phyloP scores from a whole-genome alignment of 768 basidiomycete species.

The Pholiota conissans region DNA sequence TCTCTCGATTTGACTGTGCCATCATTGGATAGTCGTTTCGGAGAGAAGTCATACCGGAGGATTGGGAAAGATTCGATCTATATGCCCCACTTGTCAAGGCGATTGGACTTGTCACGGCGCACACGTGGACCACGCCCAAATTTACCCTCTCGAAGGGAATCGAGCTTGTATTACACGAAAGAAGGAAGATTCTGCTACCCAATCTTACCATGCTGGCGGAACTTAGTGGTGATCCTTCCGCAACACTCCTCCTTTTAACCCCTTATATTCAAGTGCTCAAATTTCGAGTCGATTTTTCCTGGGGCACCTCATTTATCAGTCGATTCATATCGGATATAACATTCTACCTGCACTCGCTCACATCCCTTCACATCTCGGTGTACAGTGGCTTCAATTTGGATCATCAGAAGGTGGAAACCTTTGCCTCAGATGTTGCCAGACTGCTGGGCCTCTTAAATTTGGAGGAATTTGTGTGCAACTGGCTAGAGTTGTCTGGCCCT shows the following conservation, averaged over 20 bases:
- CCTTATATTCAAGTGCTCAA: background rate
- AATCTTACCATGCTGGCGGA: background rate
- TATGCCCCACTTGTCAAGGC: constrained; percentile 8
- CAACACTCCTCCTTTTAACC: background rate
- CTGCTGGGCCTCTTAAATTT: background rate
- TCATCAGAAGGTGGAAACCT: background rate
- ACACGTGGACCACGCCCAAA: background rate
- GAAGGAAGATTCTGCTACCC: background rate
- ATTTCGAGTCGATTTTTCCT: background rate
- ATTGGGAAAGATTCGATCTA: constrained; percentile 13
- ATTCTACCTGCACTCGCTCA: too few species aligned
- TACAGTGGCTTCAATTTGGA: background rate
- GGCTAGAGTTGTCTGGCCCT: constrained; percentile 1
- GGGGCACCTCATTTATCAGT: too few species aligned
- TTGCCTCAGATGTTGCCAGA: background rate
- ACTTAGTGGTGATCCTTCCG: background rate
- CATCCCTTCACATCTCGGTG: background rate
- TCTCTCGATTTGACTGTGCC: too few species aligned
- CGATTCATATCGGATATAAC: too few species aligned
- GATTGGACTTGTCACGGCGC: background rate
- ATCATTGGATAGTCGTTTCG: constrained; percentile 14
- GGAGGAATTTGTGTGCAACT: constrained; percentile 8
- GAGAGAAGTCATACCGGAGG: background rate
- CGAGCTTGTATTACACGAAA: background rate
- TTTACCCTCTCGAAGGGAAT: background rate